These are phyloP conservation scores for Calocybe gambosa DNA, from an alignment of 1,284 basidiomycete genomes.

Conservation along the genomic window DNA sequence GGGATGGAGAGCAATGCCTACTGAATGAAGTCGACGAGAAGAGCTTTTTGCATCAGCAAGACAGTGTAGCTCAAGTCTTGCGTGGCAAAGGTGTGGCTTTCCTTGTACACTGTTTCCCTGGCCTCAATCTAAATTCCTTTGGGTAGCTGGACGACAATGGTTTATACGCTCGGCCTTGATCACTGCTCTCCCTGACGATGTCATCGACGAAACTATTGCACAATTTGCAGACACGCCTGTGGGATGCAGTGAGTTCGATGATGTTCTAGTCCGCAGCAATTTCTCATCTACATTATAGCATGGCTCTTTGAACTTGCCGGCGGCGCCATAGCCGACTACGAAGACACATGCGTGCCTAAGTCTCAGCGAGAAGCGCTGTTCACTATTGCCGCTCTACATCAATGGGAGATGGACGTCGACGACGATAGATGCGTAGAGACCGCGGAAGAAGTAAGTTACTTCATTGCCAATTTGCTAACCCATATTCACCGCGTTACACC, in stretches of 20 bases:
- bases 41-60: conserved; percentile 82
- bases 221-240: conserved; percentile 78
- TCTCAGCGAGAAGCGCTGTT: conserved; percentile 74
- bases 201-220: conserved; percentile 77
- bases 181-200: conserved; percentile 75
- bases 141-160: conserved; percentile 76
- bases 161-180: conserved; percentile 82
- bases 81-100: conserved; percentile 58
- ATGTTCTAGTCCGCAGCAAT: neutral
- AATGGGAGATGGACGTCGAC: conserved; percentile 81
- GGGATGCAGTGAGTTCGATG: conserved; percentile 71
- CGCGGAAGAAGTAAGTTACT: conserved; percentile 64
- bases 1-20: conserved; percentile 77
- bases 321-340: conserved; percentile 71
- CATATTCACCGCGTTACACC: conserved; percentile 4
- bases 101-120: neutral
- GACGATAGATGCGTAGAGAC: conserved; percentile 75
- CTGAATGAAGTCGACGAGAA: conserved; percentile 89
- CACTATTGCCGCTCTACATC: conserved; percentile 85
- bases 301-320: conserved; percentile 89
- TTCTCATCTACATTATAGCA: conserved; percentile 37
- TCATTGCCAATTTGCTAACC: neutral
- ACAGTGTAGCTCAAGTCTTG: conserved; percentile 84
- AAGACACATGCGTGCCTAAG: conserved; percentile 70
- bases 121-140: neutral